These are phyloP conservation scores for Rhodamnia rubescens DNA, from an alignment of 345 rosid genomes.

Conservation along the genomic window DNA sequence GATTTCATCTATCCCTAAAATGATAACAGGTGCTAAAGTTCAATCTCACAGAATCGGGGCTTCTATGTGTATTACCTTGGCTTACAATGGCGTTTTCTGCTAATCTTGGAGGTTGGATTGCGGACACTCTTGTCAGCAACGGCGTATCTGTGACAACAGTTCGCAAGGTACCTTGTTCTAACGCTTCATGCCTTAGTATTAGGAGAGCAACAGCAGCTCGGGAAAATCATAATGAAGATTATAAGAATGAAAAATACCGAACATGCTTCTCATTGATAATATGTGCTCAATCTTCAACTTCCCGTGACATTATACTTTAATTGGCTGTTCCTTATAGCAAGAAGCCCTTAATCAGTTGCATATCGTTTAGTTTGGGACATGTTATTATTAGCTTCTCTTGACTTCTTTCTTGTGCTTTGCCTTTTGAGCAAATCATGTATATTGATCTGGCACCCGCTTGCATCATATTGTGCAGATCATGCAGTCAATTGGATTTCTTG, in stretches of 20 bases:
- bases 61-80: slow-evolving; percentile 81
- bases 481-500: slow-evolving; percentile 95
- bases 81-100: slow-evolving; percentile 95
- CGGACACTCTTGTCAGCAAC: slow-evolving; percentile 79
- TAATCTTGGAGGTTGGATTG: slow-evolving; percentile 93
- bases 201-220: not conserved
- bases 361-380: not conserved
- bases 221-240: not conserved
- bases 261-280: not conserved
- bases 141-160: slow-evolving; percentile 75
- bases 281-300: not conserved
- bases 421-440: not conserved
- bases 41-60: slow-evolving; percentile 85
- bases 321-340: not conserved
- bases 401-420: not conserved
- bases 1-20: not conserved
- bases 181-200: not conserved
- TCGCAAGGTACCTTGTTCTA: slow-evolving; percentile 52
- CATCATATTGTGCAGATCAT: slow-evolving; percentile 43
- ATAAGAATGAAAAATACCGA: not conserved
- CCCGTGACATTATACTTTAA: not conserved
- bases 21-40: slow-evolving; percentile 63
- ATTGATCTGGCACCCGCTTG: not conserved
- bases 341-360: not conserved
- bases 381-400: not conserved